Conservation (phyloP, 1,284 basidiomycete species). For the Heliocybe sulcata region DNA sequence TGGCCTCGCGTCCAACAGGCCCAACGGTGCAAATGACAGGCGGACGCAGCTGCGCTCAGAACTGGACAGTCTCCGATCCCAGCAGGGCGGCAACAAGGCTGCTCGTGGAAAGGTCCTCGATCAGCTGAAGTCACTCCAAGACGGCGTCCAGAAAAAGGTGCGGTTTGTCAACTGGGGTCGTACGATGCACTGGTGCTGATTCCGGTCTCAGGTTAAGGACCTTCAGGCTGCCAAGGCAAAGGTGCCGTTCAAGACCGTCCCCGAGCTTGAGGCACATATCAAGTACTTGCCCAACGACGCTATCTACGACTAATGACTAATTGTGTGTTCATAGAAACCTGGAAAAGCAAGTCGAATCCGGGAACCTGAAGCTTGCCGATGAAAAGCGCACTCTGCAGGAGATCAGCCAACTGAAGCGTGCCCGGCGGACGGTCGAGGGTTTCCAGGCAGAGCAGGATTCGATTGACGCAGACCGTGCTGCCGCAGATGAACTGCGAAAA, state of each 20-base stretch:
- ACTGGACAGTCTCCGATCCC: constrained; percentile 72
- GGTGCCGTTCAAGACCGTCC: constrained; percentile 76
- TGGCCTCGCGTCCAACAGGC: constrained; percentile 49
- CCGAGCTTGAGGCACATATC: constrained; percentile 87
- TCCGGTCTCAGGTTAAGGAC: constrained; percentile 67
- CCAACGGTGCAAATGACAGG: constrained; percentile 56
- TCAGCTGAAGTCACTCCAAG: constrained; percentile 80
- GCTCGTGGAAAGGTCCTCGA: constrained; percentile 75
- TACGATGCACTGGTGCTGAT: constrained; percentile 4
- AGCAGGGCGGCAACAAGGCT: constrained; percentile 79
- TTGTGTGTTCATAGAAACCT: constrained; percentile 49
- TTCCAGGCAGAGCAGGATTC: constrained; percentile 74
- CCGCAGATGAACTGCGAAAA: constrained; percentile 77
- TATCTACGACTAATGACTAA: neutral
- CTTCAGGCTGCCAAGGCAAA: constrained; percentile 81
- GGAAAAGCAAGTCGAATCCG: constrained; percentile 88
- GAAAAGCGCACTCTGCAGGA: constrained; percentile 94
- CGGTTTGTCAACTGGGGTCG: constrained; percentile 11
- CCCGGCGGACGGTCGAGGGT: constrained; percentile 65
- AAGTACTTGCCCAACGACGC: constrained; percentile 41
- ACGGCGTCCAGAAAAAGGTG: constrained; percentile 81
- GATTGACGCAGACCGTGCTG: constrained; percentile 77
- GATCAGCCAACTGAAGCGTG: constrained; percentile 69
- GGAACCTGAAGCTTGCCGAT: constrained; percentile 88
- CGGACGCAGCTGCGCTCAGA: constrained; percentile 74